A percentile compares a stretch with the other conserved stretches of the same genome.
Conservation (phyloP, 345 rosid species). For the Arabidopsis arenosa region DNA sequence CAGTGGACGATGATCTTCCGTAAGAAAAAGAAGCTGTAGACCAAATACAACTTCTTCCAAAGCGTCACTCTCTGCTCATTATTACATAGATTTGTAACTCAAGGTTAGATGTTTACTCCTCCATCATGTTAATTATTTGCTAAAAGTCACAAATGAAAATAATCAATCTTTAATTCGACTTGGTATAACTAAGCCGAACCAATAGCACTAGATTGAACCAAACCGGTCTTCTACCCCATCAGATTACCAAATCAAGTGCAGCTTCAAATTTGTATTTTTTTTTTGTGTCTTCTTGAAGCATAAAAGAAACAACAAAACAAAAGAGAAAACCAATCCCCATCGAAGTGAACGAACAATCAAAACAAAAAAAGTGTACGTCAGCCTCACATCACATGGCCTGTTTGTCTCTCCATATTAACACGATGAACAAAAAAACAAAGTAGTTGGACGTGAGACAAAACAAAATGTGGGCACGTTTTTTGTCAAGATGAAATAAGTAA, state of each 20-base stretch:
- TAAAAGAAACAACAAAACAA: neutral
- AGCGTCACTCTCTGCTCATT: slow-evolving; percentile 39
- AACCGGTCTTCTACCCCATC: neutral
- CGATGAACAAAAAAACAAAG: neutral
- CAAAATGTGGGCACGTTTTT: neutral
- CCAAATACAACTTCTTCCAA: slow-evolving; percentile 42
- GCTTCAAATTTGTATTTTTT: neutral
- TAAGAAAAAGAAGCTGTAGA: slow-evolving; percentile 43
- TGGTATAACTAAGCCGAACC: neutral
- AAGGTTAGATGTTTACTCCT: slow-evolving; percentile 10
- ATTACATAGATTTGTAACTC: neutral
- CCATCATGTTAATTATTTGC: neutral
- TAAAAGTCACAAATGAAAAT: neutral
- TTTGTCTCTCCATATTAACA: slow-evolving; percentile 3
- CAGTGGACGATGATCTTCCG: slow-evolving; percentile 44
- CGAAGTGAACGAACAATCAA: neutral
- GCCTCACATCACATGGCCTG: slow-evolving; percentile 24
- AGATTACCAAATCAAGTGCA: neutral
- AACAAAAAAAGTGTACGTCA: neutral
- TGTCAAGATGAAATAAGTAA: slow-evolving; percentile 1
- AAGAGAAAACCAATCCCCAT: neutral
- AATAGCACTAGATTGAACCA: neutral
- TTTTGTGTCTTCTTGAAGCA: neutral
- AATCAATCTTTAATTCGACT: neutral
- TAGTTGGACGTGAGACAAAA: neutral